Conservation (phyloP, 1,139 yeast species). For the Kodamaea sp. region DNA sequence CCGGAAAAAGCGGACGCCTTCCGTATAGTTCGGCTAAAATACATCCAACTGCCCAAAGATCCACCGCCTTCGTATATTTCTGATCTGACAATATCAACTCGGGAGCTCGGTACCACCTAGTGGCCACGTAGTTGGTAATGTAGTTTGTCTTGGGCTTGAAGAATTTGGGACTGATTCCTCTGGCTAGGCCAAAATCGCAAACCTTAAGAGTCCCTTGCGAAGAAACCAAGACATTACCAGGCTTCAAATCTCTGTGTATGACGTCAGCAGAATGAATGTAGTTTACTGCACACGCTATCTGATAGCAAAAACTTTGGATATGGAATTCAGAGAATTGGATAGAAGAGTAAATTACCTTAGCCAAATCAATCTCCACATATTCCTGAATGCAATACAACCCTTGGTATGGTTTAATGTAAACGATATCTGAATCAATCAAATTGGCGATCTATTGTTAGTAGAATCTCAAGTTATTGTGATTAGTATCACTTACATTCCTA, state of each 20-base stretch:
- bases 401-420: conserved; percentile 65
- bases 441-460: conserved; percentile 52
- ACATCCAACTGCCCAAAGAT: conserved; percentile 83
- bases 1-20: conserved; percentile 70
- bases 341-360: conserved; percentile 72
- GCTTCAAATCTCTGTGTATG: conserved; percentile 83
- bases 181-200: conserved; percentile 87
- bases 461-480: not conserved
- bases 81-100: conserved; percentile 72
- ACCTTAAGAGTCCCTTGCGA: conserved; percentile 70
- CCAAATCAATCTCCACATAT: conserved; percentile 76
- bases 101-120: conserved; percentile 96
- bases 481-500: conserved; percentile 47
- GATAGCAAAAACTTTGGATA: conserved; percentile 73
- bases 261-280: conserved; percentile 86
- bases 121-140: conserved; percentile 88
- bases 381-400: conserved; percentile 86
- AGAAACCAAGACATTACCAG: conserved; percentile 80
- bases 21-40: conserved; percentile 76
- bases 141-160: conserved; percentile 34
- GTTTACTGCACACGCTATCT: conserved; percentile 75
- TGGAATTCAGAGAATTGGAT: conserved; percentile 84
- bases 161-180: conserved; percentile 60
- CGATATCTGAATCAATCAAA: conserved; percentile 72
- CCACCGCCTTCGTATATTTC: conserved; percentile 58